Evolutionary conservation across 2,329 filamentous ascomycete species (phyloP).

Genomic region (Polytolypa hystricis): DNA sequence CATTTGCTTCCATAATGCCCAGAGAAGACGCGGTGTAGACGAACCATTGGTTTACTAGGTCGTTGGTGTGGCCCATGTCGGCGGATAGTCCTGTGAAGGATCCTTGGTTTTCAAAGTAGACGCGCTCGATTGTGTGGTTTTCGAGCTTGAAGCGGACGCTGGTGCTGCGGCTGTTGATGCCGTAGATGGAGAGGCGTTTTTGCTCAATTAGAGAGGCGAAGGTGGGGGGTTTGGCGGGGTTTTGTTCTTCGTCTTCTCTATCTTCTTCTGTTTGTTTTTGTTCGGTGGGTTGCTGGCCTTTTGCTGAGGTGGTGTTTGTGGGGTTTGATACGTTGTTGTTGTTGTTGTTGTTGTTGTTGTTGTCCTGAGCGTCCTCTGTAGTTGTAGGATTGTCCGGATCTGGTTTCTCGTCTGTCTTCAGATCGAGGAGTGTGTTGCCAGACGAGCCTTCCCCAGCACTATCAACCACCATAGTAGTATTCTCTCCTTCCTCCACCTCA

Average conservation of each 20-base stretch:
- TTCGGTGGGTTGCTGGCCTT: no score
- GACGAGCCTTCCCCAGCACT: neutral
- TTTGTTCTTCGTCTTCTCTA: neutral
- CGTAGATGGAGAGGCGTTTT: slow-evolving; percentile 14
- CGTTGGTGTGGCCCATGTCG: slow-evolving; percentile 8
- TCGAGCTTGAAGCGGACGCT: slow-evolving; percentile 20
- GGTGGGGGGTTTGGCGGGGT: slow-evolving; percentile 1
- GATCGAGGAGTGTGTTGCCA: neutral
- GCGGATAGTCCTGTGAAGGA: slow-evolving; percentile 13
- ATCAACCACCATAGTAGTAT: slow-evolving; percentile 9
- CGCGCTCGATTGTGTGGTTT: slow-evolving; percentile 13
- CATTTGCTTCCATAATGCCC: no score
- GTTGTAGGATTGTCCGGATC: neutral
- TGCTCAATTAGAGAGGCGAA: slow-evolving; percentile 14
- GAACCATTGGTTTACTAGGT: slow-evolving; percentile 18
- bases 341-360: no score
- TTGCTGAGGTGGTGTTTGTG: neutral
- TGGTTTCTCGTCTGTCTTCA: neutral
- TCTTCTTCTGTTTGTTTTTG: no score
- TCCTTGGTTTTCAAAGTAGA: slow-evolving; percentile 17
- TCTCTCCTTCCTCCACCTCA: slow-evolving; percentile 8
- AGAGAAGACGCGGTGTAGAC: slow-evolving; percentile 17
- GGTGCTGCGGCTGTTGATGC: slow-evolving; percentile 12
- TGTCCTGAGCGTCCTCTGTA: no score
- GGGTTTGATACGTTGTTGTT: neutral